phyloP scores from a whole-genome alignment of 2,329 filamentous ascomycete species.

The Fusarium sp. region DNA sequence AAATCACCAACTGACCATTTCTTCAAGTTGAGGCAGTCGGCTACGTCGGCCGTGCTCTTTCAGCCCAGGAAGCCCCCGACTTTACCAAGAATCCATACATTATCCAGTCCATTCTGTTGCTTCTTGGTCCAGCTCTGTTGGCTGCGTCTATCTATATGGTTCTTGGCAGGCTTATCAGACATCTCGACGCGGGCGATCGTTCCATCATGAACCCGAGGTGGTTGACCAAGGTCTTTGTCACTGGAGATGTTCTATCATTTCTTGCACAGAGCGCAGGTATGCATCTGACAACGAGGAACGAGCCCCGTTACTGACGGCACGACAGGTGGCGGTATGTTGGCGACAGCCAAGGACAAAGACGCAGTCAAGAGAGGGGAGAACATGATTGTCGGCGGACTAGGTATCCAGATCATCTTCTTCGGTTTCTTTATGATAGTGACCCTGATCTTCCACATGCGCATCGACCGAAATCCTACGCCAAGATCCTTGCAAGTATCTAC shows the following conservation, averaged over 20 bases:
- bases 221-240: conserved; percentile 61
- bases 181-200: conserved; percentile 51
- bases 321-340: conserved; percentile 41
- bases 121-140: conserved; percentile 53
- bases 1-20: neutral
- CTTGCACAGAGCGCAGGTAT: conserved; percentile 44
- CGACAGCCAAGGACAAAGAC: conserved; percentile 40
- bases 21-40: conserved; percentile 43
- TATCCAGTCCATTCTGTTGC: conserved; percentile 51
- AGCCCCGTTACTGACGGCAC: neutral
- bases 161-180: conserved; percentile 52
- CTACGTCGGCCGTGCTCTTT: conserved; percentile 61
- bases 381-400: conserved; percentile 61
- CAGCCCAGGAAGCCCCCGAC: conserved; percentile 52
- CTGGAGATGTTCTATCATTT: conserved; percentile 60
- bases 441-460: conserved; percentile 55
- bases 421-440: conserved; percentile 61
- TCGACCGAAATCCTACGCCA: conserved; percentile 31
- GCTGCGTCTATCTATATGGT: conserved; percentile 60
- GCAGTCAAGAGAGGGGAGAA: conserved; percentile 52
- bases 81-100: conserved; percentile 51
- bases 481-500: conserved; percentile 35
- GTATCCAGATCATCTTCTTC: conserved; percentile 65
- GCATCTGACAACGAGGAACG: neutral
- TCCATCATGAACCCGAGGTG: conserved; percentile 55